Percentiles rank a stretch among this genome's conserved stretches.
These are phyloP conservation scores for Talaromyces sp. DNA, from an alignment of 2,329 filamentous ascomycete species.

Conservation along the genomic window DNA sequence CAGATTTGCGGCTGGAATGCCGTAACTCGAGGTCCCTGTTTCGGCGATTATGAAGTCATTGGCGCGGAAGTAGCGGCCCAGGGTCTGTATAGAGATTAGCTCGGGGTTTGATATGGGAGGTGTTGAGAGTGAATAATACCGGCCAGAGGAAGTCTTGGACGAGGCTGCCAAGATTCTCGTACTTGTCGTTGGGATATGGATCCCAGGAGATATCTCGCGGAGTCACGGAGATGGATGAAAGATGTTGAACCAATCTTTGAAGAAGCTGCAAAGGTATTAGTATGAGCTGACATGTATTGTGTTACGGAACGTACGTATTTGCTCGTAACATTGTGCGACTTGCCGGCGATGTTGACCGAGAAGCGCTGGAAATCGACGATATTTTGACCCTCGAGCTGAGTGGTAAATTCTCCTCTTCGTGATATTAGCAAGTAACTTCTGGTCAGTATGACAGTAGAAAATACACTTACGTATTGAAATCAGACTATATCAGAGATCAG, in stretches of 20 bases:
- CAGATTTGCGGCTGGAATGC: conserved; percentile 12
- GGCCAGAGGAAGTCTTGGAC: conserved; percentile 17
- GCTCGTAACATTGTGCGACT: neutral
- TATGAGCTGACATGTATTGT: neutral
- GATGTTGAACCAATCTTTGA: neutral
- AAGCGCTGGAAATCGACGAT: conserved; percentile 20
- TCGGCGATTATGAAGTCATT: conserved; percentile 16
- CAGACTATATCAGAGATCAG: neutral
- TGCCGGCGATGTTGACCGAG: conserved; percentile 11
- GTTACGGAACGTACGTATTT: conserved; percentile 6
- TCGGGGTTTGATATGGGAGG: too few relatives aligned
- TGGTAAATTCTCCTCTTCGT: conserved; percentile 16
- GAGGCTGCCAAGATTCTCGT: neutral
- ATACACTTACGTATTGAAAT: conserved; percentile 19
- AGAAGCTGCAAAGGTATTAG: neutral
- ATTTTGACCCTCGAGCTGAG: neutral
- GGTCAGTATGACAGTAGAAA: neutral
- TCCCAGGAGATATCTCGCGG: neutral
- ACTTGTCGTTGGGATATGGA: conserved; percentile 9
- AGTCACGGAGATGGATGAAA: neutral
- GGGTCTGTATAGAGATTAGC: neutral
- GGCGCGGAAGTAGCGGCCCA: conserved; percentile 4
- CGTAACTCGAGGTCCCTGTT: conserved; percentile 14
- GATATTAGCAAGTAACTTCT: neutral
- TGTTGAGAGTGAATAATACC: neutral